Evolutionary conservation across 2,329 filamentous ascomycete species (phyloP), one percentile per base, ranked within the genome.

Genomic region (Penicillium sp.): DNA sequence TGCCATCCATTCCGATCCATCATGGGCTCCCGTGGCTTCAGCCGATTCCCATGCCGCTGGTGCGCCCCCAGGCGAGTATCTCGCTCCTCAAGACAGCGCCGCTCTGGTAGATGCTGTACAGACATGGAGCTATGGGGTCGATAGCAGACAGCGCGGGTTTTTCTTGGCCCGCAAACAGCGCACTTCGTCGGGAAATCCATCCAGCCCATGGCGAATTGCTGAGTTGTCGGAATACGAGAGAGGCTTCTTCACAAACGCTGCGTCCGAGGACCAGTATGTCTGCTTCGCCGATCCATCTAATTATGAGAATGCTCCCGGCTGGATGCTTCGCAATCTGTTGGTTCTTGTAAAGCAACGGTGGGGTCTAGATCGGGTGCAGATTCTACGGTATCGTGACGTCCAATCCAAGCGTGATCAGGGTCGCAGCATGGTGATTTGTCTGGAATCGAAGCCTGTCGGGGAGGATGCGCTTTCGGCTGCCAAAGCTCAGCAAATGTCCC

Each of bases 281-380:
- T 88, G 90, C 54, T 98, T 99, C 74, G 90, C 90, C 22, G 95
- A 99, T 73, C 91, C 95, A 0, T 98, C 95, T 0, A 97, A 92
- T 22, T 98, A 97, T 73, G 81, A 88, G 0, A 86, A 91, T 61
- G 90, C 93, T 52, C 94, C 95, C 1, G 93, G 93, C 0, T 99
- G 95, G 95, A 92, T 94, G 74, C 79, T 99, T 52, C 85, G 95
- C 55, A 99, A 99, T 71, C 82, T 98, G 1, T 82, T 99, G 19
- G 85, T 97, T 4, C 83, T 99, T 25, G 86, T 97, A 16, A 87
- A 92, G 59, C 89, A 94, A 66, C 85, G 93, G 19, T 99, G 92
- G 82, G 86, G 87, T 55, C 81, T 97, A 55, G 83, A 84, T 61
- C 88, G 89, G 63, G 88, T 91, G 30, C 93, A 96, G 70, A 88